Evolutionary conservation across 2,329 filamentous ascomycete species (phyloP), one percentile per base, ranked within the genome.

Genomic region (Fonsecaea erecta): DNA sequence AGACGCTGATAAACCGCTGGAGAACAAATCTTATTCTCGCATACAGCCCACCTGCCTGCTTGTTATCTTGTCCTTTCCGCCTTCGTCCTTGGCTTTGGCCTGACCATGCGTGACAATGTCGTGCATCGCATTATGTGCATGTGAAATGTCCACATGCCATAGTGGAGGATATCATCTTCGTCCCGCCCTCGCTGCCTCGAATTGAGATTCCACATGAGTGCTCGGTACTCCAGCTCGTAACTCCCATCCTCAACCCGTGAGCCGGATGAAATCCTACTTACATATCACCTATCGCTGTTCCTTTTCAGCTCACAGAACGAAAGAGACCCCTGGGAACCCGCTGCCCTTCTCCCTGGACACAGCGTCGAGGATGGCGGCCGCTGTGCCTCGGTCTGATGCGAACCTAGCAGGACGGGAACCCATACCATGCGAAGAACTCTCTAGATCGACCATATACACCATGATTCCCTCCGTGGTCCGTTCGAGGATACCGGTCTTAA

Each of bases 381-480:
- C 21, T 12, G 18, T 24, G 18, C 21, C 43, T 24, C 43, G 43
- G 24, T 18, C 43, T 48, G 43, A 48, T 48, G 18, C 43, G 43
- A 46, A 32, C 8, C 16, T 16, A 3, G 7, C 37, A 18, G 24
- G 34, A 11, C 14, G 37, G 7, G 40, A 48, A 8, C 9, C 32
- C 2, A 18, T 61, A 21, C 24, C 53, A 21, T 60, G 40, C 48
- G 58, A 59, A 24, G 26, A 65, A 3, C 9, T 68, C 34, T 26
- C 59, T 11, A 46, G 59, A 32, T 64, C 65, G 28, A 59, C 26
- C 54, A 51, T 67, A n/a, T 67, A 67, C 51, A 69, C 67, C 9
- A 68, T 70, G 65, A 64, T 70, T 51, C 68, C 68, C 21, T 63
- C 65, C 5, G 51, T 60, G 18, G 66, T 70, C n/a, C 65, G 66